Evolutionary conservation across 257 asterid genomes (phyloP), one percentile per base, ranked within the genome.

Genomic region (Thymus quinquecostatus): DNA sequence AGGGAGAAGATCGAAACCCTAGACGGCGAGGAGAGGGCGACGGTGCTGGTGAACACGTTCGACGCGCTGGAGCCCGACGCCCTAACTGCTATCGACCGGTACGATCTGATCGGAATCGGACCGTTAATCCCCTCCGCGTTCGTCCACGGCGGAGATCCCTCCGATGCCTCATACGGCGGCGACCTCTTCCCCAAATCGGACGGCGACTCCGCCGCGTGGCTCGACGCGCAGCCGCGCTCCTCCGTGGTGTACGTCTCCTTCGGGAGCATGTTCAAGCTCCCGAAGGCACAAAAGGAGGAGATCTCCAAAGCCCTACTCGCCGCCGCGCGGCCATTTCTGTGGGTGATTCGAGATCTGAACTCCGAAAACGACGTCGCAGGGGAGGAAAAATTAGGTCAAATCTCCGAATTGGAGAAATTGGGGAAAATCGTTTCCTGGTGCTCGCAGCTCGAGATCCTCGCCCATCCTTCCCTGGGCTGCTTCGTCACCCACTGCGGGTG

Each of bases 181-280:
- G 90, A 86, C 61, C 80, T 85, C 8, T 76, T 84, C 62, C 38
- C 67, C 2, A 77, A 80, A 49, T 66, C 85, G 12, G 69, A 64
- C 28, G 55, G 8, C 0, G 70, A 62, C 11, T 78, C 69, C 65
- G 8, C 67, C 0, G 66, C 78, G 8, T 89, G 95, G 95, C 9
- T 89, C 67, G 21, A 75, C 64, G 51, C 83, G 6, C 74, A 82
- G 60, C 64, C 64, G 0, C 64, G 71, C 0, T 58, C 74, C 0
- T 89, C 96, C 0, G 90, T 89, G 38, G 82, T 87, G 27, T 89
- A 89, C 43, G 83, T 89, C 0, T 84, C 96, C 1, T 89, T 89
- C 32, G 96, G 96, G 3, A 89, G 95, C 70, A 0, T 89, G 8
- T 11, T 82, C 7, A 65, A 11, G 47, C 73, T 74, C 6, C 50